Evolutionary conservation across 306 rosid genomes (phyloP).

Genomic region (Medicago arabica): DNA sequence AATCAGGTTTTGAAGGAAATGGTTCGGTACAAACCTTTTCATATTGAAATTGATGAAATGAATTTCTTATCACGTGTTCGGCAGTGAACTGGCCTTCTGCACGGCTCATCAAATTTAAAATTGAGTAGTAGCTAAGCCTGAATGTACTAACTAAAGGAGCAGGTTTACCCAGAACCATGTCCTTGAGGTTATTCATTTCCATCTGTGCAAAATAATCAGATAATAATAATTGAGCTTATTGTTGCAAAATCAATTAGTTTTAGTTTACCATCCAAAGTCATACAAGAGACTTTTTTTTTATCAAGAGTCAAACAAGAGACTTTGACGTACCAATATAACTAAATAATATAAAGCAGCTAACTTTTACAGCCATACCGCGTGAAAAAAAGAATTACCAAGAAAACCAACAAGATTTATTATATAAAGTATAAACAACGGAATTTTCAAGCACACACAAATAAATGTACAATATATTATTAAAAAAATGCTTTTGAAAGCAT

Average conservation of each 20-base stretch:
- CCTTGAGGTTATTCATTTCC: conserved; percentile 95
- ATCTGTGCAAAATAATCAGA: conserved; percentile 59
- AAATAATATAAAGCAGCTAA: conserved; percentile 10
- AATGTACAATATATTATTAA: no score
- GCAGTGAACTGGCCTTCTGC: conserved; percentile 99
- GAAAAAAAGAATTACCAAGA: conserved; percentile 6
- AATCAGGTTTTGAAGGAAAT: conserved; percentile 32
- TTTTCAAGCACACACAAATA: neutral
- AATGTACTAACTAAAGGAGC: conserved; percentile 97
- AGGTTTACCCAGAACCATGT: conserved; percentile 97
- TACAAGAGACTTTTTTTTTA: conserved; percentile 19
- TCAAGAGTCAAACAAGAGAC: conserved; percentile 32
- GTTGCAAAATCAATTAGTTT: conserved; percentile 15
- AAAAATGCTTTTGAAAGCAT: no score
- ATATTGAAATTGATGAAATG: conserved; percentile 95
- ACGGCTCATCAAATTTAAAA: conserved; percentile 96
- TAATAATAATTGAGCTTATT: conserved; percentile 9
- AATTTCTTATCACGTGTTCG: conserved; percentile 90
- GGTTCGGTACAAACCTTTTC: conserved; percentile 75
- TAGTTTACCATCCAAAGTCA: conserved; percentile 29
- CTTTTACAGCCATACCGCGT: neutral
- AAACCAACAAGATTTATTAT: neutral
- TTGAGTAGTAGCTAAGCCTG: conserved; percentile 98
- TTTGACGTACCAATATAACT: neutral
- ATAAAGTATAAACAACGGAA: neutral